Conservation (phyloP, 805 yeast genomes). For the Phaffomyces thermotolerans region DNA sequence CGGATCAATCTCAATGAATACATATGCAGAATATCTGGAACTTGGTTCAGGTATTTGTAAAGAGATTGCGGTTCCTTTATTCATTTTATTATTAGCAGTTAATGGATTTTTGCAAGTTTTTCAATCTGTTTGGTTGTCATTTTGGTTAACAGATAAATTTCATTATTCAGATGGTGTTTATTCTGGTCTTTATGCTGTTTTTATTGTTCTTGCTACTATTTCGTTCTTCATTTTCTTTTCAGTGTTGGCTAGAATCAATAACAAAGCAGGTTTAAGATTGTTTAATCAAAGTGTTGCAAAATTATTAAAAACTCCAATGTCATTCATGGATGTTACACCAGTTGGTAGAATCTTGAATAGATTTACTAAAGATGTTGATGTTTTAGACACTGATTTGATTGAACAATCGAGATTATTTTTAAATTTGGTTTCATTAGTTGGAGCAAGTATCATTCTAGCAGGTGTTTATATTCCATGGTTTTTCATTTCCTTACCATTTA, state of each 20-base stretch:
- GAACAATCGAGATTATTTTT: constrained; percentile 60
- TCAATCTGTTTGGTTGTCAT: constrained; percentile 69
- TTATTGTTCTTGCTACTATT: constrained; percentile 42
- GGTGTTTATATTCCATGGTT: constrained; percentile 72
- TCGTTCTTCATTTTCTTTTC: constrained; percentile 46
- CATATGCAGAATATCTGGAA: constrained; percentile 35
- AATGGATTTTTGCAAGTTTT: constrained; percentile 47
- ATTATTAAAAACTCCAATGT: constrained; percentile 70
- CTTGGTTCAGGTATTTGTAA: constrained; percentile 41
- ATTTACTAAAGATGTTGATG: constrained; percentile 81
- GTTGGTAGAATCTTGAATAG: constrained; percentile 79
- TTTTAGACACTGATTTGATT: constrained; percentile 68
- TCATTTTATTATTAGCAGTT: constrained; percentile 18
- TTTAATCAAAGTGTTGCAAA: constrained; percentile 50
- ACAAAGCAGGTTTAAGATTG: constrained; percentile 46
- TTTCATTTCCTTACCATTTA: constrained; percentile 55
- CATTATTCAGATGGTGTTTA: constrained; percentile 40
- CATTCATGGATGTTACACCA: constrained; percentile 79
- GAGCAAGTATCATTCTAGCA: constrained; percentile 59
- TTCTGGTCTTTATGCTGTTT: constrained; percentile 57
- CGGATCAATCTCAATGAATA: constrained; percentile 17
- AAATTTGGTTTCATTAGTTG: constrained; percentile 42
- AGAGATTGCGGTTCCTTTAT: constrained; percentile 23
- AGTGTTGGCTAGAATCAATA: constrained; percentile 45
- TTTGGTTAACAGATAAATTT: constrained; percentile 61